Base-by-base conservation (phyloP, 2,329 filamentous ascomycete species). In the Metarhizium robertsii region DNA sequence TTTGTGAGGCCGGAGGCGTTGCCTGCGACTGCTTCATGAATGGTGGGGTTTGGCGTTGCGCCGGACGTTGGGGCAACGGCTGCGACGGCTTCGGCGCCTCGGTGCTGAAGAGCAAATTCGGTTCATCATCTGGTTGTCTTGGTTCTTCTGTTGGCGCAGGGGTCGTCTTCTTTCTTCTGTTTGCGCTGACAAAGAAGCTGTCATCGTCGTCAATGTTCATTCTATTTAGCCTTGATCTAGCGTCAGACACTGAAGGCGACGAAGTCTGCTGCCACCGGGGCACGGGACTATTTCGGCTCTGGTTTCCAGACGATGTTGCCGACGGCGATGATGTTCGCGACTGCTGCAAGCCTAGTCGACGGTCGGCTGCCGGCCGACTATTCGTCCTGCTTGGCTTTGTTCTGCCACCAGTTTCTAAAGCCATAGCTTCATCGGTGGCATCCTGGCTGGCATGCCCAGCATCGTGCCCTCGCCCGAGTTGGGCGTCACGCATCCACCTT, bases 401-500 rank as follows among this genome's bases (percentile, higher is more conserved):
- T 20, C 80, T 74, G 43, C 74, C 74, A 29, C 84, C 83, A 30
- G 78, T 76, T 64, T 95, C 90, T 2, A 96, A 76, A 83, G 92
- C 86, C 69, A 91, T 75, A 5, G 89, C 91, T 72, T 90, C 87
- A 59, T 89, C 82, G 0, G 87, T 90, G 6, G 79, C 73, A 20
- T 75, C 71, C 11, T 68, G 58, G 32, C 52, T 59, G 13, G 59
- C 55, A 36, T 40, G 62, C 61, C 50, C 64, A 72, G 60, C 65
- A 47, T 62, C 66, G 61, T 66, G 71, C 36, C 61, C 61, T 40
- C 69, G 72, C 2, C 78, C 74, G 55, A 75, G 71, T 47, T 81
- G 79, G 3, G 84, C 79, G 56, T 92, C 87, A 63, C 87, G 85
- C 92, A 99, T 96, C 94, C 94, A 99, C 66, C 90, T 94, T 0